Evolutionary conservation across 78 protist species (phyloP).

Genomic region (Protostelium mycophagum): DNA sequence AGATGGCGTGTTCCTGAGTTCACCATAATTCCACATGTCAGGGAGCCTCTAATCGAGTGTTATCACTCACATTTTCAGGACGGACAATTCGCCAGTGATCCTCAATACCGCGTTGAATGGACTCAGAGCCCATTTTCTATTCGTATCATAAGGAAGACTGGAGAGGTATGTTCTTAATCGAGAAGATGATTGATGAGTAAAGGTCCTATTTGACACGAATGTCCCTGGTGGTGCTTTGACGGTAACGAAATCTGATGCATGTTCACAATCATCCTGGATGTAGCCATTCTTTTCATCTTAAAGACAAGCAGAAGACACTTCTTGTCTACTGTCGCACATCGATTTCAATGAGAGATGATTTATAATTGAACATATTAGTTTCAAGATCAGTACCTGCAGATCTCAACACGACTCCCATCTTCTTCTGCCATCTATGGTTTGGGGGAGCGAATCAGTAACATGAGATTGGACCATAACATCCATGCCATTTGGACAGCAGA

Average conservation of each 20-base stretch:
- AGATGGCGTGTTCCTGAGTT: neutral
- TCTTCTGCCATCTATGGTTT: conserved; percentile 56
- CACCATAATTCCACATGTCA: neutral
- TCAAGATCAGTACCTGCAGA: conserved; percentile 46
- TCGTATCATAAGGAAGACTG: neutral
- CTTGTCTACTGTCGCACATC: too few species aligned
- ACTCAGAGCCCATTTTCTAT: neutral
- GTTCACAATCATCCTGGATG: neutral
- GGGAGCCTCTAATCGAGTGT: too few species aligned
- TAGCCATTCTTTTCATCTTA: neutral
- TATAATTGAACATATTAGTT: too few species aligned
- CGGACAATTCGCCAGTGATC: neutral
- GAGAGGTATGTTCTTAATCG: neutral
- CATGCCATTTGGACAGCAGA: conserved; percentile 51
- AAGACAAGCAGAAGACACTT: too few species aligned
- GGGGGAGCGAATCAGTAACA: conserved; percentile 58
- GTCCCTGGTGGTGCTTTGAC: neutral
- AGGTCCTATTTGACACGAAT: neutral
- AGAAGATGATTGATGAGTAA: neutral
- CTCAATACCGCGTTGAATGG: neutral
- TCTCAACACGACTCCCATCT: conserved; percentile 21
- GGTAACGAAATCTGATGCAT: neutral
- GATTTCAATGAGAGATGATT: too few species aligned
- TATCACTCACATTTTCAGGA: neutral
- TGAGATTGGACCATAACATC: conserved; percentile 29